Evolutionary conservation across 139 green algal genomes (phyloP).

Genomic region (Micractinium sp.): DNA sequence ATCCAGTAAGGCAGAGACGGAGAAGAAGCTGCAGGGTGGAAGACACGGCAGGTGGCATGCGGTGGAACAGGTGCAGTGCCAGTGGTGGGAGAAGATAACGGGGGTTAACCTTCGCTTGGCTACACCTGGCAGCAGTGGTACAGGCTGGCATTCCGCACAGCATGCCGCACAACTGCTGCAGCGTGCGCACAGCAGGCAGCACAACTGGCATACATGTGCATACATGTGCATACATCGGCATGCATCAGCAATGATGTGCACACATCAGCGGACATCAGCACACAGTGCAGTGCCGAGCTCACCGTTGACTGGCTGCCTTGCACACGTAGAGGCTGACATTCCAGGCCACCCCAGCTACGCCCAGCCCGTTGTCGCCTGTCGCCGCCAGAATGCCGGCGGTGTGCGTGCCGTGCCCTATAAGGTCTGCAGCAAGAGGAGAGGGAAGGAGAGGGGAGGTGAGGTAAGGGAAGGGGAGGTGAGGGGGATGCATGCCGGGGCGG

Average conservation of each 20-base stretch:
- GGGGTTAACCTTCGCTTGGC: too few species aligned
- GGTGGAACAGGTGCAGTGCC: too few species aligned
- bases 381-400: constrained; percentile 32
- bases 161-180: too few species aligned
- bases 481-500: too few species aligned
- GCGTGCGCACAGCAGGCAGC: too few species aligned
- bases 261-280: too few species aligned
- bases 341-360: constrained; percentile 35
- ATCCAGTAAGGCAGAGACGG: constrained; percentile 19
- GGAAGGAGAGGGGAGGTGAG: not conserved
- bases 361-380: constrained; percentile 28
- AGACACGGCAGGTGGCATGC: not conserved
- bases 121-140: too few species aligned
- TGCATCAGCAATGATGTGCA: too few species aligned
- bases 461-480: not conserved
- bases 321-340: not conserved
- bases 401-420: constrained; percentile 30
- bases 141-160: too few species aligned
- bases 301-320: not conserved
- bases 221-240: too few species aligned
- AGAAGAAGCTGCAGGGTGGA: constrained; percentile 11
- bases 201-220: too few species aligned
- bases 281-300: not conserved
- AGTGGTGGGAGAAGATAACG: too few species aligned
- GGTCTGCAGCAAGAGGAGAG: not conserved